Conservation (phyloP, 108 stramenopile genomes). For the Stephanodiscus minutulus region DNA sequence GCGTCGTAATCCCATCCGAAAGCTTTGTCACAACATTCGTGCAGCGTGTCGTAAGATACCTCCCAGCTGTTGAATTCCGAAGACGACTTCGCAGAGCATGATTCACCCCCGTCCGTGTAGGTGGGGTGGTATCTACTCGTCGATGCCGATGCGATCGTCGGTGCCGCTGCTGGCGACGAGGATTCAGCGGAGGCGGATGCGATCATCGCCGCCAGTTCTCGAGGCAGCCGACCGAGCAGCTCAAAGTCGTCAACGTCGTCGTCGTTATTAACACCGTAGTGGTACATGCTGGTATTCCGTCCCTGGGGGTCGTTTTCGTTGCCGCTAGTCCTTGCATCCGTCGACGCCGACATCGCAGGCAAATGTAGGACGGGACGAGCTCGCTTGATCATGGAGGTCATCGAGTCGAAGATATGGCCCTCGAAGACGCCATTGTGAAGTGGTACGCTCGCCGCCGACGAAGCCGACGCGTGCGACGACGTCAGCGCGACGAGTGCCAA, state of each 20-base stretch:
- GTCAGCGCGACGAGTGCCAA: neutral
- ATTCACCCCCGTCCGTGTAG: neutral
- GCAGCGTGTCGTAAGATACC: neutral
- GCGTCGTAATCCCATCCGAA: conserved; percentile 23
- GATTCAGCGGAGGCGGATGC: neutral
- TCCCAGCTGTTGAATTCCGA: conserved; percentile 11
- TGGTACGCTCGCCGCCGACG: neutral
- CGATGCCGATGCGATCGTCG: neutral
- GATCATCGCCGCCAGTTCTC: neutral
- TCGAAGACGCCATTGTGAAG: too few relatives aligned
- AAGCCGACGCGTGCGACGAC: neutral
- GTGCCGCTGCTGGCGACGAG: neutral
- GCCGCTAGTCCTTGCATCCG: neutral
- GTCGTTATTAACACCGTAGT: neutral
- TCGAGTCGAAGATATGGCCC: conserved; percentile 4
- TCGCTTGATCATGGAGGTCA: neutral
- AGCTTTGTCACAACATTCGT: conserved; percentile 24
- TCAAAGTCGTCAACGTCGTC: neutral
- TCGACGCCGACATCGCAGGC: neutral
- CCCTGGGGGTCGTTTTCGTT: neutral
- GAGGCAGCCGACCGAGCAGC: neutral
- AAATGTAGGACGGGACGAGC: neutral
- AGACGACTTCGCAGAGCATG: conserved; percentile 1
- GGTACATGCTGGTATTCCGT: neutral
- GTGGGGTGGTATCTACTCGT: neutral